phyloP scores from a whole-genome alignment of 2,329 filamentous ascomycete genomes.

The Apiospora arundinis region DNA sequence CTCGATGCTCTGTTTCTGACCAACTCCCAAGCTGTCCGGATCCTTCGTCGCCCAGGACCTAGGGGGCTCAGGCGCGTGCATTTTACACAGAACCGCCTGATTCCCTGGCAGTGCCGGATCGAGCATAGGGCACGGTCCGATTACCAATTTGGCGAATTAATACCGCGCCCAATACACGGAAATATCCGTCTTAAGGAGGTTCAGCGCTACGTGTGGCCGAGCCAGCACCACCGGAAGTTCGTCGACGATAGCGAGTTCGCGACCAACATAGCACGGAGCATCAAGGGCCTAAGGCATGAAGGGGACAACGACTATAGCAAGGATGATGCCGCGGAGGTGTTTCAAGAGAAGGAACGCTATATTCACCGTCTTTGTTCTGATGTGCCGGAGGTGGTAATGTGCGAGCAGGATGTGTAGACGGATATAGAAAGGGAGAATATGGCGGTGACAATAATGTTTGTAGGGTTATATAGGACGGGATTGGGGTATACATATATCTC shows the following conservation, averaged over 20 bases:
- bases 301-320: constrained; percentile 22
- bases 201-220: constrained; percentile 27
- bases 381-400: neutral
- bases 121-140: neutral
- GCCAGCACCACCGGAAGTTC: constrained; percentile 7
- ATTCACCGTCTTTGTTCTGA: neutral
- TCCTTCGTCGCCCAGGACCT: constrained; percentile 23
- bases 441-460: no score
- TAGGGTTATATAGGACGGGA: no score
- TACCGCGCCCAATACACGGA: neutral
- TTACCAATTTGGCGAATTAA: neutral
- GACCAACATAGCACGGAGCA: constrained; percentile 22
- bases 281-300: constrained; percentile 24
- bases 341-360: neutral
- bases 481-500: no score
- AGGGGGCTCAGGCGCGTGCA: constrained; percentile 23
- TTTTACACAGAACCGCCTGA: constrained; percentile 25
- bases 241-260: constrained; percentile 25
- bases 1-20: constrained; percentile 27
- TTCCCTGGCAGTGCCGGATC: neutral
- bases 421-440: no score
- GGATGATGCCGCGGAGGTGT: neutral
- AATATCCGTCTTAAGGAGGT: neutral
- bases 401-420: no score
- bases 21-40: neutral